Evolutionary conservation across 352 stramenopile genomes (phyloP), one percentile per base, ranked within the genome.

Genomic region (Phytophthora capsici): DNA sequence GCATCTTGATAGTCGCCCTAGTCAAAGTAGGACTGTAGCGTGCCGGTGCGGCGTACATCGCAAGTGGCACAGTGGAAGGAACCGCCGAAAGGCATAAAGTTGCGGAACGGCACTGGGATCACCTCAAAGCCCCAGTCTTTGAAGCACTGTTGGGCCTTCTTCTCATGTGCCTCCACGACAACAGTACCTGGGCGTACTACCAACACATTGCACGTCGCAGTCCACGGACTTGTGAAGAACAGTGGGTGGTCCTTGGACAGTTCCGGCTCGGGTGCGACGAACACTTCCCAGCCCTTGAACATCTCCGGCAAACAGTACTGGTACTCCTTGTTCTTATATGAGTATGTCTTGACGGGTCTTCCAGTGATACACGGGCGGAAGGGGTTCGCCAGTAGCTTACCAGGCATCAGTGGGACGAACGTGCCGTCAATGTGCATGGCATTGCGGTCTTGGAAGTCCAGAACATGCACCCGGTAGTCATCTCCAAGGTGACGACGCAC

Each of bases 361-460:
- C 89, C 89, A 12, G 89, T 97, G 69, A 96, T 94, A 56, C 89
- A 97, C 38, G 88, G 89, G 0, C 89, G 83, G 67, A 82, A 95
- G 19, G 89, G 89, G 63, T 97, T 97, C 7, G 89, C 88, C 26
- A 96, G 73, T 45, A 96, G 54, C 63, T 96, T 96, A 36, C 88
- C 89, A 4, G 86, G 84, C 76, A 90, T 92, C 43, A 96, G 61
- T 59, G 89, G 89, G 40, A 95, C 82, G 57, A 96, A 96, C 45
- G 88, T 96, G 30, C 89, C 89, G 57, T 96, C 89, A 57, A 97
- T 97, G 67, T 97, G 89, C 89, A 97, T 97, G 52, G 89, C 89
- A 53, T 96, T 95, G 56, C 87, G 88, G 77, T 97, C 89, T 69
- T 96, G 83, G 56, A 97, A 97, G 71, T 97, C 89, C 8, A 97